Conservation (phyloP, 495 filamentous ascomycete genomes). For the Aspergillus diversus region DNA sequence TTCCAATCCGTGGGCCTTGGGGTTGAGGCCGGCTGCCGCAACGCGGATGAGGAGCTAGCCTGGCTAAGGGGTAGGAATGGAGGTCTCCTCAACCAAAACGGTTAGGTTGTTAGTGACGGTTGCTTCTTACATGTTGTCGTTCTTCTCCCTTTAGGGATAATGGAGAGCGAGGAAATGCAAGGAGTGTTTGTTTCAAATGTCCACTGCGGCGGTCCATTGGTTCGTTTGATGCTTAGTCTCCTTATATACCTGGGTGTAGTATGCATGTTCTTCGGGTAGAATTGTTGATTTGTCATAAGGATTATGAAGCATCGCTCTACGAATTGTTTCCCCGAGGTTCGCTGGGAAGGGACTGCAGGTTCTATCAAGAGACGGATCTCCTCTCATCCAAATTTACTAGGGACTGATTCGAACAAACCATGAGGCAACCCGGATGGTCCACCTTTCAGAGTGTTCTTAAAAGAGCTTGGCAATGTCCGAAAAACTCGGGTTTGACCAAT, state of each 20-base stretch:
- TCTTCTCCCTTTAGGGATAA: not conserved
- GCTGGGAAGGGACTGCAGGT: not conserved
- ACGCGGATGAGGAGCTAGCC: conserved; percentile 74
- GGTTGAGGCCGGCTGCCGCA: conserved; percentile 70
- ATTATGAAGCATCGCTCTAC: not conserved
- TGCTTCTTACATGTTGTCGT: conserved; percentile 65
- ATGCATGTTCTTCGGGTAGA: not conserved
- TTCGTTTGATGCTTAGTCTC: not conserved
- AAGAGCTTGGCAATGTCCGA: not conserved
- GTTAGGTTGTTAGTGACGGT: conserved; percentile 53
- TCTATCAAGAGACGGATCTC: no score
- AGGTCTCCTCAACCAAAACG: conserved; percentile 65
- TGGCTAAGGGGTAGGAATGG: conserved; percentile 62
- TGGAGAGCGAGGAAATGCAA: not conserved
- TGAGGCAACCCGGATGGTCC: no score
- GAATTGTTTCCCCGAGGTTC: not conserved
- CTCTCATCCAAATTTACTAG: no score
- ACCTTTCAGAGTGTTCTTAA: not conserved
- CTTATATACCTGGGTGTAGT: not conserved
- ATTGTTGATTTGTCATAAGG: not conserved
- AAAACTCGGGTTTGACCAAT: no score
- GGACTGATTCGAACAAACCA: no score
- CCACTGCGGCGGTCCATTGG: no score
- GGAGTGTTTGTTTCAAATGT: no score
- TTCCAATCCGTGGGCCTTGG: conserved; percentile 90